These are phyloP conservation scores for Podila epicladia DNA, from an alignment of 192 early-diverging fungal genomes.

Conservation along the genomic window DNA sequence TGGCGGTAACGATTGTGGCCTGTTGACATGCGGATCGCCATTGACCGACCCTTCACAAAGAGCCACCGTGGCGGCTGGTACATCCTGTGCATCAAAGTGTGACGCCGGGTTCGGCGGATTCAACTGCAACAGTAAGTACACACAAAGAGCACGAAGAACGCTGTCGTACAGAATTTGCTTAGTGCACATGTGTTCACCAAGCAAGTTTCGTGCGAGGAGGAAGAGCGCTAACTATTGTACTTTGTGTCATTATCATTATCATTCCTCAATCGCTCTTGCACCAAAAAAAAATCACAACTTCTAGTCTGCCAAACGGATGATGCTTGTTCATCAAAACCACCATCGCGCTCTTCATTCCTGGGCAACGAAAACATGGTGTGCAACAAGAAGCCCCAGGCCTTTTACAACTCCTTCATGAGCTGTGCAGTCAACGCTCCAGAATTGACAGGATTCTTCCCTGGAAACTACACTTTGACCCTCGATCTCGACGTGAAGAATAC, in stretches of 20 bases:
- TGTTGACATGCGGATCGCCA: conserved; percentile 30
- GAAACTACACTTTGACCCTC: conserved; percentile 50
- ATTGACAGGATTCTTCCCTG: conserved; percentile 54
- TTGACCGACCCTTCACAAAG: conserved; percentile 20
- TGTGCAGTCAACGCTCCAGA: conserved; percentile 52
- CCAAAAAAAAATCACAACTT: background rate
- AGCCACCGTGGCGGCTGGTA: conserved; percentile 3
- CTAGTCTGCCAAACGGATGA: conserved; percentile 51
- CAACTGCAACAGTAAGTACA: conserved; percentile 58
- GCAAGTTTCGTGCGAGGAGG: background rate
- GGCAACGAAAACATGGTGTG: conserved; percentile 57
- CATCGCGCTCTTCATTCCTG: conserved; percentile 26
- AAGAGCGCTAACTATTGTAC: no score
- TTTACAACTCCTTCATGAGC: conserved; percentile 42
- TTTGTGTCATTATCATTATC: no score
- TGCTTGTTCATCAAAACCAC: conserved; percentile 46
- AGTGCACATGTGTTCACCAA: background rate
- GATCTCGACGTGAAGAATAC: conserved; percentile 40
- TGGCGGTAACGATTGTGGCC: conserved; percentile 33
- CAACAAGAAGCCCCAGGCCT: conserved; percentile 60
- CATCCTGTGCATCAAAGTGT: conserved; percentile 38
- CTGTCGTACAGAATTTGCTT: background rate
- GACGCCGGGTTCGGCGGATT: conserved; percentile 65
- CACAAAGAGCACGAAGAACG: background rate
- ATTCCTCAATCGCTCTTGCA: no score